A percentile compares a stretch with the other conserved stretches of the same genome.
Evolutionary conservation across 345 rosid species (phyloP).

Genomic region (Acer saccharum): DNA sequence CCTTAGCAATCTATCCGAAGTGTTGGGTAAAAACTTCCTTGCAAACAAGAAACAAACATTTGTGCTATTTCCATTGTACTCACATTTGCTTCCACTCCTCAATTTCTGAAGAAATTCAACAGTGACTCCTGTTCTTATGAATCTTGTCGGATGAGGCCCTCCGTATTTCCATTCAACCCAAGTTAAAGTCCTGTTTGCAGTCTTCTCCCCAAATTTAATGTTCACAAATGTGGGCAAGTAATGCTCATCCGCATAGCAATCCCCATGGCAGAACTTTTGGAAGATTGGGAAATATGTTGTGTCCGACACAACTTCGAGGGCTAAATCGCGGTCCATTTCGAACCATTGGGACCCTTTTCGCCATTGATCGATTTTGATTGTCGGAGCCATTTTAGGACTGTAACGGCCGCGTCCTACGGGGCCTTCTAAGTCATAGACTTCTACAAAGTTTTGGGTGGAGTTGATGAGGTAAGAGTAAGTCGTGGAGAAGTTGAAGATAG

Average conservation of each 20-base stretch:
- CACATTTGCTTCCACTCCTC: slow-evolving; percentile 50
- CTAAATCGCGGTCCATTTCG: slow-evolving; percentile 62
- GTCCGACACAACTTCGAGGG: slow-evolving; percentile 62
- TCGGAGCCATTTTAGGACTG: slow-evolving; percentile 54
- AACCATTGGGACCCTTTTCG: slow-evolving; percentile 95
- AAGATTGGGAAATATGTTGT: slow-evolving; percentile 55
- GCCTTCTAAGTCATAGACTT: slow-evolving; percentile 53
- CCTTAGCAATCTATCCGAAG: slow-evolving; percentile 58
- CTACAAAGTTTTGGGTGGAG: slow-evolving; percentile 52
- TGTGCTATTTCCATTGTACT: slow-evolving; percentile 57
- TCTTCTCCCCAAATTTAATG: slow-evolving; percentile 34
- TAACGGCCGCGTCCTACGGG: slow-evolving; percentile 77
- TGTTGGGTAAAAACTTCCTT: slow-evolving; percentile 68
- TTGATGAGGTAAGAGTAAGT: slow-evolving; percentile 58
- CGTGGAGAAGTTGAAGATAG: slow-evolving; percentile 73
- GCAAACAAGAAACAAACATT: slow-evolving; percentile 69
- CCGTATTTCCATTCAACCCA: slow-evolving; percentile 87
- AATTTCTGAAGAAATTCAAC: slow-evolving; percentile 49
- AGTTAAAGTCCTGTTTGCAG: slow-evolving; percentile 70
- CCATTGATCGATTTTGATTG: slow-evolving; percentile 54
- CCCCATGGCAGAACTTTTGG: slow-evolving; percentile 48
- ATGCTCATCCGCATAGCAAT: slow-evolving; percentile 79
- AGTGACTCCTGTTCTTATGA: slow-evolving; percentile 48
- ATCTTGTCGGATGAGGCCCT: slow-evolving; percentile 71
- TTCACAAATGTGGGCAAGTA: slow-evolving; percentile 71